phyloP scores from a whole-genome alignment of 176 grass and related monocot genomes.

The Neostapfia colusana region DNA sequence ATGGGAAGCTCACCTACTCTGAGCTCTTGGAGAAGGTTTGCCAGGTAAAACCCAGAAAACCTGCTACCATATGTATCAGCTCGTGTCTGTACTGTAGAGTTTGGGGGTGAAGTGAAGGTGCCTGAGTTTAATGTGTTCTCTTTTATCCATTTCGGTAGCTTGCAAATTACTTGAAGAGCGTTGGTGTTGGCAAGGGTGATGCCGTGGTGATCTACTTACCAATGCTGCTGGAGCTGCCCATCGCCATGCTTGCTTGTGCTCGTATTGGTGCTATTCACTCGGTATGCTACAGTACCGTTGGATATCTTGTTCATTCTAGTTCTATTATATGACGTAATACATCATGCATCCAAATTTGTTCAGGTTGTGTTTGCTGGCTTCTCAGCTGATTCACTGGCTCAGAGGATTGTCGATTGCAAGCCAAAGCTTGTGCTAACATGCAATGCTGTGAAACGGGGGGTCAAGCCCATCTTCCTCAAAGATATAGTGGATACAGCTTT shows the following conservation, averaged over 20 bases:
- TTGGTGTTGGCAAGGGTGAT: conserved; percentile 79
- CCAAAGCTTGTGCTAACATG: conserved; percentile 94
- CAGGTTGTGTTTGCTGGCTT: conserved; percentile 99
- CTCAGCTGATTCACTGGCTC: conserved; percentile 85
- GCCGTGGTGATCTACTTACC: conserved; percentile 91
- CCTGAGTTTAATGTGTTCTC: conserved; percentile 5
- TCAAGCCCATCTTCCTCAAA: conserved; percentile 81
- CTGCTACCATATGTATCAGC: conserved; percentile 12
- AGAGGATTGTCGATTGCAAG: conserved; percentile 84
- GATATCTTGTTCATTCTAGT: conserved; percentile 8
- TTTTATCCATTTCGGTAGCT: conserved; percentile 51
- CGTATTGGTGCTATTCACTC: conserved; percentile 95
- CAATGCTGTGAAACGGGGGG: conserved; percentile 82
- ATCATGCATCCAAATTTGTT: conserved; percentile 5
- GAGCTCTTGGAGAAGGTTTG: conserved; percentile 94
- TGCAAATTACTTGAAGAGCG: conserved; percentile 92
- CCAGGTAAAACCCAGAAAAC: conserved; percentile 63
- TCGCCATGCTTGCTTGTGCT: conserved; percentile 93
- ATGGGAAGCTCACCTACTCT: conserved; percentile 80
- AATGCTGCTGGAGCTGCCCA: conserved; percentile 94
- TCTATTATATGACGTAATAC: conserved; percentile 17
- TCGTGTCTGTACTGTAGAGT: conserved; percentile 22
- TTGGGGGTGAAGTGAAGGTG: not conserved
- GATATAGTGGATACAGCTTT: conserved; percentile 83
- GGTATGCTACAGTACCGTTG: conserved; percentile 38